Conservation (phyloP, 164 flowering plant species). For the Vitis cinerea region DNA sequence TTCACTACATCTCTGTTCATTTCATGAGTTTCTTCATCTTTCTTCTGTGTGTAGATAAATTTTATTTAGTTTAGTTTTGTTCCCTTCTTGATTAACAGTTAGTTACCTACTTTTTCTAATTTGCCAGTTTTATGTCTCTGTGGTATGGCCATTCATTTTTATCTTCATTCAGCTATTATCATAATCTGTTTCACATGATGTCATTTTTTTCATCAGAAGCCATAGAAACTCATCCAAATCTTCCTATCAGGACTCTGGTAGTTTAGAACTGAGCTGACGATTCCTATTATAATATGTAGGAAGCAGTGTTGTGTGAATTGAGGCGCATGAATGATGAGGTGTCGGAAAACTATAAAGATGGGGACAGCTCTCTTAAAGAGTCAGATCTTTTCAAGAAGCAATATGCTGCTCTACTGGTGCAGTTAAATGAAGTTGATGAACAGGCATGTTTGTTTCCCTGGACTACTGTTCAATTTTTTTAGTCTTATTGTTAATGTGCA, state of each 20-base stretch:
- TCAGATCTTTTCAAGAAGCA: conserved; percentile 53
- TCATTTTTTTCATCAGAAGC: background rate
- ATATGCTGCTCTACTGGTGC: conserved; percentile 56
- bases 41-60: too few species aligned
- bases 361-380: conserved; percentile 40
- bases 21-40: too few species aligned
- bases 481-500: background rate
- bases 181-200: too few species aligned
- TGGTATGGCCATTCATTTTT: too few species aligned
- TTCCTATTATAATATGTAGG: conserved; percentile 35
- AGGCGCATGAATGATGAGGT: conserved; percentile 64
- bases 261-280: background rate
- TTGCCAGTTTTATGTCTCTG: too few species aligned
- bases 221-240: background rate
- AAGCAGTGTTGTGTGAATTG: conserved; percentile 57
- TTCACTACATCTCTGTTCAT: too few species aligned
- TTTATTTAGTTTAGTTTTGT: too few species aligned
- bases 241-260: background rate
- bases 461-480: background rate
- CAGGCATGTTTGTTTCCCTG: conserved; percentile 40
- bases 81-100: too few species aligned
- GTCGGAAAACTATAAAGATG: conserved; percentile 34
- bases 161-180: too few species aligned
- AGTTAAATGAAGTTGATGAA: conserved; percentile 55
- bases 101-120: too few species aligned